Conservation (phyloP, 2,329 filamentous ascomycete species). For the Calonectria montana region DNA sequence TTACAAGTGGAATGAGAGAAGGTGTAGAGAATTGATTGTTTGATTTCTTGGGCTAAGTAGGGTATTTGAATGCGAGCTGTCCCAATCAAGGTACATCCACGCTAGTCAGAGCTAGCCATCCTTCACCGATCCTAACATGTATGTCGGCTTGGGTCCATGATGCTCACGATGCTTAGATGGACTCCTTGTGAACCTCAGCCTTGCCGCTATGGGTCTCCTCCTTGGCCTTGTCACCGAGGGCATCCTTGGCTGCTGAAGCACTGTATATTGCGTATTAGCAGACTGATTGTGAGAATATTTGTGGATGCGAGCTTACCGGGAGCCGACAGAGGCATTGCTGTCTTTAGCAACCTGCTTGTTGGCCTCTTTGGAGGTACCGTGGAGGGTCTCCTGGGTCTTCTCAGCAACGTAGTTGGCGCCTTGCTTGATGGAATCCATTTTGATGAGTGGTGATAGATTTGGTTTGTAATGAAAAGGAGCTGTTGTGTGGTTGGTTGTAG, state of each 20-base stretch:
- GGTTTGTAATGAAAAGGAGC: not conserved
- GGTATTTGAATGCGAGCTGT: slow-evolving; percentile 38
- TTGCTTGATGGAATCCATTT: slow-evolving; percentile 68
- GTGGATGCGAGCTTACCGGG: slow-evolving; percentile 56
- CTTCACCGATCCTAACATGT: slow-evolving; percentile 16
- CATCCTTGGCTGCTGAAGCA: slow-evolving; percentile 61
- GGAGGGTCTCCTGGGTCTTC: slow-evolving; percentile 67
- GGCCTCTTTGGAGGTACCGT: slow-evolving; percentile 72
- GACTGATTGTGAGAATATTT: not conserved
- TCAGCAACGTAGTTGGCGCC: slow-evolving; percentile 75
- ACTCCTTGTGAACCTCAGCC: slow-evolving; percentile 55
- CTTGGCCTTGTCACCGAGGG: slow-evolving; percentile 57
- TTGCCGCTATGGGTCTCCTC: slow-evolving; percentile 55
- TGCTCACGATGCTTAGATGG: slow-evolving; percentile 44
- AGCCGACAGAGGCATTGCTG: slow-evolving; percentile 61
- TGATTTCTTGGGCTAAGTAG: slow-evolving; percentile 35
- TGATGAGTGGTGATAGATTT: slow-evolving; percentile 38
- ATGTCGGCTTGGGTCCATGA: not conserved
- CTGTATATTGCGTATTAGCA: slow-evolving; percentile 44
- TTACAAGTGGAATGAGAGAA: not conserved
- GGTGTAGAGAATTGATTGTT: slow-evolving; percentile 25
- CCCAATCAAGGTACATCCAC: slow-evolving; percentile 22
- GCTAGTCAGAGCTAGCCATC: slow-evolving; percentile 5
- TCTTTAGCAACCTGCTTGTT: slow-evolving; percentile 79
- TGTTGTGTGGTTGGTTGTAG: slow-evolving; percentile 2